phyloP scores from a whole-genome alignment of 148 eudicot genomes.

The Cornus florida region DNA sequence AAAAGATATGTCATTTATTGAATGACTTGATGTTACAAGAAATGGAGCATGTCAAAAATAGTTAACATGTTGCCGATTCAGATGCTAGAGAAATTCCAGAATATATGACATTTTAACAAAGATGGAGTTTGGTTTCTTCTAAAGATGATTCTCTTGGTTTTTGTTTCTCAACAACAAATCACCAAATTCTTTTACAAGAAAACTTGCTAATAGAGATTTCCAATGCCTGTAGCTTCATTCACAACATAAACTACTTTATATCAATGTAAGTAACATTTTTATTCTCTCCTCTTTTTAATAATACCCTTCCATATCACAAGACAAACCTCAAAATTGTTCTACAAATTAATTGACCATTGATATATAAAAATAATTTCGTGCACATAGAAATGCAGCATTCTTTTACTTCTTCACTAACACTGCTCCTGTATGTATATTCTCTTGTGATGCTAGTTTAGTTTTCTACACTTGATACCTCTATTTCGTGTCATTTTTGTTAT shows the following conservation, averaged over 20 bases:
- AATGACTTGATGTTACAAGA: conserved; percentile 6
- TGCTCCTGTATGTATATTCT: no score
- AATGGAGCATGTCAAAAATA: background rate
- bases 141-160: background rate
- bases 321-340: no score
- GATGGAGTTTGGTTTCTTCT: background rate
- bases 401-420: no score
- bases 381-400: no score
- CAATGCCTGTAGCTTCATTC: background rate
- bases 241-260: background rate
- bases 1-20: conserved; percentile 19
- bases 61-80: background rate
- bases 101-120: background rate
- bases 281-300: no score
- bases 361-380: no score
- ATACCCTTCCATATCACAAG: no score
- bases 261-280: no score
- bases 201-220: background rate
- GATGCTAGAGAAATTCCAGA: background rate
- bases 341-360: no score
- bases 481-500: no score
- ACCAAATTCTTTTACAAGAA: background rate
- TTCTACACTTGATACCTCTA: no score
- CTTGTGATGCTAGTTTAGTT: no score
- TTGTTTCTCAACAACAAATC: background rate